Evolutionary conservation across 176 grass and related monocot genomes (phyloP).

Genomic region (Zoysia pacifica): DNA sequence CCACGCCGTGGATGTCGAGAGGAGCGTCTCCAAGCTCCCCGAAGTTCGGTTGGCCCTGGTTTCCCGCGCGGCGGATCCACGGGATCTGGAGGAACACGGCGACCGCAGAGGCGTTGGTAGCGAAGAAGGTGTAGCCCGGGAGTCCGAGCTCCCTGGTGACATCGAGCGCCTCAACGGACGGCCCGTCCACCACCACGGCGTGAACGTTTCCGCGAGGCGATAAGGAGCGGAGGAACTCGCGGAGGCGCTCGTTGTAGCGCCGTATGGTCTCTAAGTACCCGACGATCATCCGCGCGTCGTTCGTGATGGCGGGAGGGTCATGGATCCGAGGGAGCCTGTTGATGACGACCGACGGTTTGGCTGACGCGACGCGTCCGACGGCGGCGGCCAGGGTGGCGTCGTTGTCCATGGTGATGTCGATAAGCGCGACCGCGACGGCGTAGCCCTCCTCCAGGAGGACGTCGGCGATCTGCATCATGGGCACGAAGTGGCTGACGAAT

Average conservation of each 20-base stretch:
- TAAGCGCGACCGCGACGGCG: conserved; percentile 21
- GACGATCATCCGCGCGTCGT: background rate
- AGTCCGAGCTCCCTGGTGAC: conserved; percentile 42
- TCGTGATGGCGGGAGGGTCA: background rate
- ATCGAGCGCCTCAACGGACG: background rate
- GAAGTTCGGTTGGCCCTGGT: background rate
- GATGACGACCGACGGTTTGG: conserved; percentile 28
- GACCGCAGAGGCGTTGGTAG: conserved; percentile 4
- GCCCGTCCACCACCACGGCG: background rate
- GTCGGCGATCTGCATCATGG: conserved; percentile 56
- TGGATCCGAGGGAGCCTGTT: conserved; percentile 1
- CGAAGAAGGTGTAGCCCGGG: conserved; percentile 35
- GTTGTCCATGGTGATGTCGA: background rate
- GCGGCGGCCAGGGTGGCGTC: background rate
- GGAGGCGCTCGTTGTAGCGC: conserved; percentile 25
- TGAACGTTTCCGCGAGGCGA: background rate
- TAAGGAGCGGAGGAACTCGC: conserved; percentile 39
- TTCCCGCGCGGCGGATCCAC: background rate
- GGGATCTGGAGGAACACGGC: conserved; percentile 31
- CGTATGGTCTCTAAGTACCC: conserved; percentile 5
- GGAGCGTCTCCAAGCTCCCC: conserved; percentile 28
- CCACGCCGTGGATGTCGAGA: conserved; percentile 43
- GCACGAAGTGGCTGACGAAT: conserved; percentile 43
- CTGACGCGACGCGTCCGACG: conserved; percentile 3
- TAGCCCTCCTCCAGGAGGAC: conserved; percentile 9